phyloP scores from a whole-genome alignment of 2,329 filamentous ascomycete genomes.

The Epichloe gansuensis region DNA sequence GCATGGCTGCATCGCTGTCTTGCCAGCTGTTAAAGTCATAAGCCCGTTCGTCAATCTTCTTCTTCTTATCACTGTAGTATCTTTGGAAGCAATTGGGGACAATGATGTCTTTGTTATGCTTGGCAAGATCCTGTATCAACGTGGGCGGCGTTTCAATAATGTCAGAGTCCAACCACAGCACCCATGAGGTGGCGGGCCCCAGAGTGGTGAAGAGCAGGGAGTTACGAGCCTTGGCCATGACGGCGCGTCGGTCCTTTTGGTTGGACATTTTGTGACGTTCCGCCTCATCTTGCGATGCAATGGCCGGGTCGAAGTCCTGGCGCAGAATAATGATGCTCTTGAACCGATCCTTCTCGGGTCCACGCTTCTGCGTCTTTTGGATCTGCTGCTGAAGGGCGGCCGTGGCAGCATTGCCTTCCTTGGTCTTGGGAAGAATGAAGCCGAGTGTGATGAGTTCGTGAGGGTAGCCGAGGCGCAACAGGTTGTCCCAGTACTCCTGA shows the following conservation, averaged over 20 bases:
- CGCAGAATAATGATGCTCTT: constrained; percentile 87
- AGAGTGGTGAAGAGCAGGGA: constrained; percentile 90
- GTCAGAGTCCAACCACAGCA: constrained; percentile 89
- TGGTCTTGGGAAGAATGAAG: constrained; percentile 90
- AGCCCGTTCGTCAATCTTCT: constrained; percentile 60
- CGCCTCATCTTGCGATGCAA: constrained; percentile 68
- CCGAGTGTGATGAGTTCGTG: constrained; percentile 90
- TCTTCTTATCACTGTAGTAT: constrained; percentile 57
- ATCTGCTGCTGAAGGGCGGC: constrained; percentile 73
- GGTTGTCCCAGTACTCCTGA: constrained; percentile 88
- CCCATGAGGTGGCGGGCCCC: constrained; percentile 84
- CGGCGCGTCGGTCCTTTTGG: constrained; percentile 72
- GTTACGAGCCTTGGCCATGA: constrained; percentile 90
- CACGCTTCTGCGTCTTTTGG: constrained; percentile 64
- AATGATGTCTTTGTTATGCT: constrained; percentile 79
- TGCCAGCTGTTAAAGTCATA: constrained; percentile 99
- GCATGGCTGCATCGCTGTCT: constrained; percentile 68
- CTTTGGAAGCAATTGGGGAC: constrained; percentile 93
- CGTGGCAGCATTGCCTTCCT: constrained; percentile 81
- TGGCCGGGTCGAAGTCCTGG: constrained; percentile 81
- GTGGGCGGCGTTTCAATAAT: constrained; percentile 75
- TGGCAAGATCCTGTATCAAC: constrained; percentile 83
- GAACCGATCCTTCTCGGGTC: constrained; percentile 70
- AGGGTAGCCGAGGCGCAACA: constrained; percentile 71
- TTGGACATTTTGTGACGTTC: constrained; percentile 87